Percentiles rank a stretch among this genome's conserved stretches.
These are phyloP conservation scores for Trametes meyenii DNA, from an alignment of 768 basidiomycete genomes.

Conservation along the genomic window DNA sequence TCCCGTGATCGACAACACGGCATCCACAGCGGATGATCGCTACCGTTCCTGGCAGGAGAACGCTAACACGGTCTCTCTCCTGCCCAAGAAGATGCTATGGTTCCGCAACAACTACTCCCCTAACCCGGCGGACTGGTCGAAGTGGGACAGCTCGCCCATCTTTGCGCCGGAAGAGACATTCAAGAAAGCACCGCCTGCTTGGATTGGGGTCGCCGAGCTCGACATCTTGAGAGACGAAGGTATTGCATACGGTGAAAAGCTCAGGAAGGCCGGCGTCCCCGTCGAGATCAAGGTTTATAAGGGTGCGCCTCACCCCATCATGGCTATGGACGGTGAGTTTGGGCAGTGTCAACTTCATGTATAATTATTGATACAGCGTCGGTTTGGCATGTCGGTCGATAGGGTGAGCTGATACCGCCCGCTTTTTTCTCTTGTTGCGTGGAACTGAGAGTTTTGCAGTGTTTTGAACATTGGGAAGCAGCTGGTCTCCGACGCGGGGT, in stretches of 20 bases:
- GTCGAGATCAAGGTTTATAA: slow-evolving; percentile 60
- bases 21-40: slow-evolving; percentile 40
- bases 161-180: slow-evolving; percentile 63
- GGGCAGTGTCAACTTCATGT: not conserved
- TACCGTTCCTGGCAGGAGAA: slow-evolving; percentile 61
- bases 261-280: slow-evolving; percentile 53
- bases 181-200: slow-evolving; percentile 54
- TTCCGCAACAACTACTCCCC: slow-evolving; percentile 72
- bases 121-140: slow-evolving; percentile 55
- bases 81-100: slow-evolving; percentile 71
- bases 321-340: slow-evolving; percentile 72
- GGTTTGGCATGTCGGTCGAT: not conserved
- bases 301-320: slow-evolving; percentile 69
- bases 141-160: slow-evolving; percentile 74
- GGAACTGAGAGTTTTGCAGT: slow-evolving; percentile 26
- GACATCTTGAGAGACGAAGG: slow-evolving; percentile 74
- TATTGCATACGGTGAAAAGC: slow-evolving; percentile 59
- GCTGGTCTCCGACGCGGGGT: slow-evolving; percentile 42
- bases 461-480: slow-evolving; percentile 41
- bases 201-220: slow-evolving; percentile 64
- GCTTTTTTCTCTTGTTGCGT: not conserved
- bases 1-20: slow-evolving; percentile 75
- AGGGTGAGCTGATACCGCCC: slow-evolving; percentile 22
- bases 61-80: slow-evolving; percentile 59
- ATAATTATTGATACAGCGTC: not conserved